Percentiles rank a stretch among this genome's conserved stretches.
Evolutionary conservation across 306 rosid genomes (phyloP).

Genomic region (Pyrus bretschneideri): DNA sequence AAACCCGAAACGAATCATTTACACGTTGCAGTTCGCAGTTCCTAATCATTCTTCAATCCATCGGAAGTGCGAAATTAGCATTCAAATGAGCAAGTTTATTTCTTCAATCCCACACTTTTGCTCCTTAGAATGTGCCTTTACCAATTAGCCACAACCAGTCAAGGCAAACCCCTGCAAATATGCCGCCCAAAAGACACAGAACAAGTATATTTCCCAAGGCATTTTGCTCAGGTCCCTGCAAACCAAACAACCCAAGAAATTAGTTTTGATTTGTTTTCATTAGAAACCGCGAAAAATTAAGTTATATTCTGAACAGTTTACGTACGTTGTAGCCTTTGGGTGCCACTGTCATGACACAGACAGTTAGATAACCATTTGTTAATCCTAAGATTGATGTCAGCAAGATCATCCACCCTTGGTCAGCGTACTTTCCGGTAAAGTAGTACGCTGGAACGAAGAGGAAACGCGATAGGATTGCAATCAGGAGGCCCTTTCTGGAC

Average conservation of each 20-base stretch:
- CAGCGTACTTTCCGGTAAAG: conserved; percentile 75
- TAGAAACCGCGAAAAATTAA: neutral
- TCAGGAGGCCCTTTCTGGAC: conserved; percentile 54
- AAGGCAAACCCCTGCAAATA: conserved; percentile 61
- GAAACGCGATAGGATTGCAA: conserved; percentile 38
- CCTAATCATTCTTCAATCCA: neutral
- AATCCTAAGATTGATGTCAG: conserved; percentile 63
- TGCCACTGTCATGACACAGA: conserved; percentile 66
- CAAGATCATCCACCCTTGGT: conserved; percentile 79
- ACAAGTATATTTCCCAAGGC: conserved; percentile 82
- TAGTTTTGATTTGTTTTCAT: neutral
- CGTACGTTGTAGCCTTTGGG: conserved; percentile 71
- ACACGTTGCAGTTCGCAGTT: neutral
- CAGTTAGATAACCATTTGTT: conserved; percentile 75
- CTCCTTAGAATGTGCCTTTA: conserved; percentile 23
- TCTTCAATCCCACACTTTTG: neutral
- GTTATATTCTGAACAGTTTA: neutral
- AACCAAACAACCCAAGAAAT: neutral
- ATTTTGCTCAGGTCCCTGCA: conserved; percentile 91
- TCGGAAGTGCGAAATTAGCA: neutral
- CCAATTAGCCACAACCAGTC: conserved; percentile 90
- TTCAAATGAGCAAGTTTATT: neutral
- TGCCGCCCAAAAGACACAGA: conserved; percentile 45
- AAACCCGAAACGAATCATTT: neutral
- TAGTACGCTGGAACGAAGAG: conserved; percentile 72